A percentile compares a stretch with the other conserved stretches of the same genome.
phyloP scores from a whole-genome alignment of 208 protist species.

The Leishmania tarentolae region DNA sequence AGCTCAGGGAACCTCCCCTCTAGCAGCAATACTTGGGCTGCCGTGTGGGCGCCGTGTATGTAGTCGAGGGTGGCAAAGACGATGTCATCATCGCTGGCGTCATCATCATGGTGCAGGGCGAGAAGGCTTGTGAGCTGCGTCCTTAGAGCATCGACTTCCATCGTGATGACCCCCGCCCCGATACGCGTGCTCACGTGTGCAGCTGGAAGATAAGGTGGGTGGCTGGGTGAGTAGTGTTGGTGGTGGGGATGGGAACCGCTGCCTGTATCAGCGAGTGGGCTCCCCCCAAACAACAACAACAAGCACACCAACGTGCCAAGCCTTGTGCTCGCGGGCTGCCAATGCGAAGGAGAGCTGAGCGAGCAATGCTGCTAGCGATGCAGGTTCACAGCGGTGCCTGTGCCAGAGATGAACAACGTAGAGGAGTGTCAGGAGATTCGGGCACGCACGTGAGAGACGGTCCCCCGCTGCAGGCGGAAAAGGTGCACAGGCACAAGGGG shows the following conservation, averaged over 20 bases:
- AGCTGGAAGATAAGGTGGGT: not conserved
- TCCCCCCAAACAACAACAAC: no score
- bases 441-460: not conserved
- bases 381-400: not conserved
- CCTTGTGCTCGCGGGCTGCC: not conserved
- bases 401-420: not conserved
- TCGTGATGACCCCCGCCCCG: slow-evolving; percentile 7
- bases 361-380: not conserved
- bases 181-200: not conserved
- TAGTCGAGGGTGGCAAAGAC: slow-evolving; percentile 70
- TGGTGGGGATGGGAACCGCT: not conserved
- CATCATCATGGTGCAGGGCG: slow-evolving; percentile 51
- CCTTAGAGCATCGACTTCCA: slow-evolving; percentile 64
- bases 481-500: not conserved
- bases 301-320: not conserved
- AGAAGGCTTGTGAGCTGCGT: slow-evolving; percentile 48
- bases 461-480: not conserved
- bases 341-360: not conserved
- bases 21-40: slow-evolving; percentile 57
- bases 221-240: no score
- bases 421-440: not conserved
- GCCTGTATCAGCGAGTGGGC: not conserved
- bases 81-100: slow-evolving; percentile 71
- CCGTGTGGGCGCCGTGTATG: slow-evolving; percentile 52
- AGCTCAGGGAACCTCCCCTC: slow-evolving; percentile 72